Conservation (phyloP, 1,284 basidiomycete species). For the Puccinia novopanici region DNA sequence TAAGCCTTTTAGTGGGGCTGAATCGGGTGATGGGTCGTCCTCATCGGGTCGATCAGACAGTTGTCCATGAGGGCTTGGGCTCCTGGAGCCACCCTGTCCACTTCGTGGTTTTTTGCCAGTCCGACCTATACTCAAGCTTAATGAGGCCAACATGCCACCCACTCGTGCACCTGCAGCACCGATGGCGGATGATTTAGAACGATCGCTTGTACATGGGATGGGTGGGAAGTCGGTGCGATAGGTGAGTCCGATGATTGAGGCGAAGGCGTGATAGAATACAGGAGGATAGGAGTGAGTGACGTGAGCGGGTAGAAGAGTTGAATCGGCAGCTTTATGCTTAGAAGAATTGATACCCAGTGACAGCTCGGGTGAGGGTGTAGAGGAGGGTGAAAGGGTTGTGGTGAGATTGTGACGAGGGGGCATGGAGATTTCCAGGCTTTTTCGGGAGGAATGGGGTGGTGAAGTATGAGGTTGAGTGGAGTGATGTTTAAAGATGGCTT, state of each 20-base stretch:
- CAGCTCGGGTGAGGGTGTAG: conserved; percentile 21
- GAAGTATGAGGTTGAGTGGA: background rate
- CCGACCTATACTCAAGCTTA: conserved; percentile 61
- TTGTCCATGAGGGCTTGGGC: conserved; percentile 32
- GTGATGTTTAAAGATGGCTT: conserved; percentile 31
- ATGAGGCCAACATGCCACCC: conserved; percentile 54
- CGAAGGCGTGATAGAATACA: conserved; percentile 85
- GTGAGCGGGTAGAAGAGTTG: background rate
- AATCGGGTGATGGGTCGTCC: conserved; percentile 16
- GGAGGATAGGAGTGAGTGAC: conserved; percentile 70
- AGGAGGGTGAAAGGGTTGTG: conserved; percentile 32
- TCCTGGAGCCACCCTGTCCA: conserved; percentile 57
- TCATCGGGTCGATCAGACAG: conserved; percentile 5
- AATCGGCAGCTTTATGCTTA: background rate
- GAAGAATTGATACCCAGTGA: conserved; percentile 29
- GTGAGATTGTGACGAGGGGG: conserved; percentile 60
- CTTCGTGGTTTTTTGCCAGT: conserved; percentile 63
- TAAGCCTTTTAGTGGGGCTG: conserved; percentile 66
- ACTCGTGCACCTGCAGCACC: conserved; percentile 56
- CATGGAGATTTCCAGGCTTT: conserved; percentile 28
- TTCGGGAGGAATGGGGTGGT: background rate
- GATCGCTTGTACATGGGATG: conserved; percentile 71
- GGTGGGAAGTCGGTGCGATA: conserved; percentile 86
- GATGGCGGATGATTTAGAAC: conserved; percentile 62
- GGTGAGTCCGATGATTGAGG: conserved; percentile 82